These are phyloP conservation scores for Citrus hindsii DNA, from an alignment of 345 rosid species.

Conservation along the genomic window DNA sequence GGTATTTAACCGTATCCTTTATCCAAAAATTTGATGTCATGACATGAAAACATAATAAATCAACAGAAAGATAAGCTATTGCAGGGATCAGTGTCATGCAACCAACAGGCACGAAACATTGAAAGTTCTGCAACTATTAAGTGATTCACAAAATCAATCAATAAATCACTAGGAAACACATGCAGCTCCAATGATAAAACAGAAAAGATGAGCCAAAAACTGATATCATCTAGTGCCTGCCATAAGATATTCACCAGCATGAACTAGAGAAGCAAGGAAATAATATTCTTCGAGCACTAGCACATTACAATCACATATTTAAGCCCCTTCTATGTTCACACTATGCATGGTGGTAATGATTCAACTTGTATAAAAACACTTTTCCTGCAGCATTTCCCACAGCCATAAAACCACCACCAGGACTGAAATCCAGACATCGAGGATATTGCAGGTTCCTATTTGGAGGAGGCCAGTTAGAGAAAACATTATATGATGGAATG, in stretches of 20 bases:
- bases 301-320: not conserved
- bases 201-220: not conserved
- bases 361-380: slow-evolving; percentile 80
- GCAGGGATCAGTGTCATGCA: not conserved
- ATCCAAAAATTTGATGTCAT: not conserved
- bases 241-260: not conserved
- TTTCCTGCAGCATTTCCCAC: slow-evolving; percentile 85
- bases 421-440: slow-evolving; percentile 88
- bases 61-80: not conserved
- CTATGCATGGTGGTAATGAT: slow-evolving; percentile 78
- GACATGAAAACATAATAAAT: not conserved
- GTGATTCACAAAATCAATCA: not conserved
- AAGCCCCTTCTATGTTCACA: not conserved
- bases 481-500: slow-evolving; percentile 41
- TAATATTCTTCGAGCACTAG: not conserved
- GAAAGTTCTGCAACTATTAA: not conserved
- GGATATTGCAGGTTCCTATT: slow-evolving; percentile 58
- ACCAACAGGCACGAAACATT: not conserved
- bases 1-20: too few species aligned
- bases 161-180: not conserved
- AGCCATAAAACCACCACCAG: slow-evolving; percentile 92
- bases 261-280: not conserved
- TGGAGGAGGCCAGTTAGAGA: slow-evolving; percentile 80
- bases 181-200: not conserved
- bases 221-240: not conserved